phyloP scores from a whole-genome alignment of 352 stramenopile species.

The Globisporangium middletonii region DNA sequence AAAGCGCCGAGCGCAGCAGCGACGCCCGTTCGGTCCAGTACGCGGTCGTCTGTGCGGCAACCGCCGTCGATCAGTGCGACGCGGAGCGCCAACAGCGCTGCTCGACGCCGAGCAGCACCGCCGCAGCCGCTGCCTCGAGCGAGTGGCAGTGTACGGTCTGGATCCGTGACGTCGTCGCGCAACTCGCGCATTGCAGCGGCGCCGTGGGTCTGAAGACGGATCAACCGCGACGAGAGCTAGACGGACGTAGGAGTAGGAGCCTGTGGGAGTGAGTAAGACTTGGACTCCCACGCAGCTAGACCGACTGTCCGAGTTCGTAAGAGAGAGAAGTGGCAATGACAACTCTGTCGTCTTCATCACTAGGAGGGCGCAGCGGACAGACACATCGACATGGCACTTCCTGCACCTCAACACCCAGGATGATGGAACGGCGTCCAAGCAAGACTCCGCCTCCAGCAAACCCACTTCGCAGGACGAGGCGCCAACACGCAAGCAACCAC shows the following conservation, averaged over 20 bases:
- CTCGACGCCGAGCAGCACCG: neutral
- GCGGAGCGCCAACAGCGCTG: conserved; percentile 1
- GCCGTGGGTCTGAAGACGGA: conserved; percentile 8
- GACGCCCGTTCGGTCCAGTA: conserved; percentile 1
- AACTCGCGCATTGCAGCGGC: conserved; percentile 6
- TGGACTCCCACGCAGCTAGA: neutral
- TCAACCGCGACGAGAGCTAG: too few species aligned
- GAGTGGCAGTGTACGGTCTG: neutral
- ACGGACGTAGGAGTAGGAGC: neutral
- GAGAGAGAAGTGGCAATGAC: neutral
- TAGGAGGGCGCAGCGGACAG: too few species aligned
- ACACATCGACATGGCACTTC: too few species aligned
- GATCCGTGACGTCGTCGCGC: conserved; percentile 5
- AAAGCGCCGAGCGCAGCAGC: conserved; percentile 32
- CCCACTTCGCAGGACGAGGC: too few species aligned
- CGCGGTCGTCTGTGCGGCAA: neutral
- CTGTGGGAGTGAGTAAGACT: neutral
- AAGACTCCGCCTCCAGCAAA: too few species aligned
- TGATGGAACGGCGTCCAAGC: too few species aligned
- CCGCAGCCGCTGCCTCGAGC: neutral
- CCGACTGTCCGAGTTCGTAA: neutral
- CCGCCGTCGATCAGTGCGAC: conserved; percentile 9
- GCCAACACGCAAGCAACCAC: too few species aligned
- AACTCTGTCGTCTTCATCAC: neutral
- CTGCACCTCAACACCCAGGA: too few species aligned